These are phyloP conservation scores for Camelina hispida DNA, from an alignment of 345 rosid species.

Conservation along the genomic window DNA sequence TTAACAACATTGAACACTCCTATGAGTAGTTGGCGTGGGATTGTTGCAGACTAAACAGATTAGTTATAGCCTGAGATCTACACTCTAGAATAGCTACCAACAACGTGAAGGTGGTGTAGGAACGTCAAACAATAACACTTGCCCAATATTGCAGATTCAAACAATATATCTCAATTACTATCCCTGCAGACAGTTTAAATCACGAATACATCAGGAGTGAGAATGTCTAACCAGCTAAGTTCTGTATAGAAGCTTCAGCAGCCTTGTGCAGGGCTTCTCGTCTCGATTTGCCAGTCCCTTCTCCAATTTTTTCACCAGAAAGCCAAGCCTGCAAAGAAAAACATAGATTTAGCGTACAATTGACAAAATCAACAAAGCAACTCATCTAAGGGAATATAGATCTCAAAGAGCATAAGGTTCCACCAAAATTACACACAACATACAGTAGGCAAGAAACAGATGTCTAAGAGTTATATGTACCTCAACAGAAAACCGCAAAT, in stretches of 20 bases:
- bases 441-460: slow-evolving; percentile 11
- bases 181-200: slow-evolving; percentile 17
- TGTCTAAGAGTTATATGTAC: slow-evolving; percentile 47
- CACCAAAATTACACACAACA: slow-evolving; percentile 11
- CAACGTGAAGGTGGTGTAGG: slow-evolving; percentile 16
- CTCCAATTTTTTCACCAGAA: slow-evolving; percentile 80
- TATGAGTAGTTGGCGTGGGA: slow-evolving; percentile 5
- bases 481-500: slow-evolving; percentile 85
- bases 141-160: slow-evolving; percentile 7
- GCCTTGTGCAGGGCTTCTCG: slow-evolving; percentile 83
- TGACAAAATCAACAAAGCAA: slow-evolving; percentile 7
- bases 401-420: slow-evolving; percentile 20
- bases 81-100: slow-evolving; percentile 17
- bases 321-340: slow-evolving; percentile 73
- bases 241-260: slow-evolving; percentile 75
- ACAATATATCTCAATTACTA: slow-evolving; percentile 16
- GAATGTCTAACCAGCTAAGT: slow-evolving; percentile 69
- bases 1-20: slow-evolving; percentile 21
- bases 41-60: slow-evolving; percentile 20
- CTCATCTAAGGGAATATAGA: slow-evolving; percentile 19
- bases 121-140: slow-evolving; percentile 8
- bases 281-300: slow-evolving; percentile 85
- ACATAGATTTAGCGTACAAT: slow-evolving; percentile 4
- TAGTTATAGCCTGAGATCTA: slow-evolving; percentile 22
- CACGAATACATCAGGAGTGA: slow-evolving; percentile 19